Evolutionary conservation across 441 rosid species (phyloP), one percentile per base, ranked within the genome.

Genomic region (Populus hybrid): DNA sequence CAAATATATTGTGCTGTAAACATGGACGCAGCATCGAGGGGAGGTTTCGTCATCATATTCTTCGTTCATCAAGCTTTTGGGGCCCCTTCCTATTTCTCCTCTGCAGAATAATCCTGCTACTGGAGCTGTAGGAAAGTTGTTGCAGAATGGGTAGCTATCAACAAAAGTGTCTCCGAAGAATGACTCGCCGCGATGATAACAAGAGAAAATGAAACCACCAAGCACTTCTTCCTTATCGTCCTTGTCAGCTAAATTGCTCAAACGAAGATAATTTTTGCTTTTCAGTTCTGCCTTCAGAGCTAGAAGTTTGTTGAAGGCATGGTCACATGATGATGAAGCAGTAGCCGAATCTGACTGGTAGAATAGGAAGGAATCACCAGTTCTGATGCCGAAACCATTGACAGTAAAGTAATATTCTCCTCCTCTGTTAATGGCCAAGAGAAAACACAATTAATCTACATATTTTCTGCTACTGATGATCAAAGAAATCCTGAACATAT

Each of bases 131-230:
- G 87, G 89, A 64, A 88, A 88, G 64, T 85, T 89, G 24, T 69
- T 42, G n/a, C 30, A 50, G 57, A 89, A 79, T 9, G 91, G 91
- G 30, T 70, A 75, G 76, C 80, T 79, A 12, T 83, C 86, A 57
- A 30, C 67, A 11, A 69, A 30, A 1, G 74, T 59, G 16, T 35
- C 32, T 30, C 77, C 80, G 1, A 71, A 78, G 69, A 82, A 76
- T 24, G 77, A 32, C 18, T 74, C 85, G 2, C 84, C 84, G 28
- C 82, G 86, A 71, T 38, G 70, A 38, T 65, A 81, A 74, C 87
- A 78, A 59, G 86, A 82, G 81, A 89, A 89, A 6, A 88, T 81
- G 40, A 89, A 69, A n/a, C 91, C 88, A 80, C 91, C 91, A 14
- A 89, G 81, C 40, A 88, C 89, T 32, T 75, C 81, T 3, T 76